Evolutionary conservation across 2,329 filamentous ascomycete species (phyloP), one percentile per base, ranked within the genome.

Genomic region (Aspergillus hortae): DNA sequence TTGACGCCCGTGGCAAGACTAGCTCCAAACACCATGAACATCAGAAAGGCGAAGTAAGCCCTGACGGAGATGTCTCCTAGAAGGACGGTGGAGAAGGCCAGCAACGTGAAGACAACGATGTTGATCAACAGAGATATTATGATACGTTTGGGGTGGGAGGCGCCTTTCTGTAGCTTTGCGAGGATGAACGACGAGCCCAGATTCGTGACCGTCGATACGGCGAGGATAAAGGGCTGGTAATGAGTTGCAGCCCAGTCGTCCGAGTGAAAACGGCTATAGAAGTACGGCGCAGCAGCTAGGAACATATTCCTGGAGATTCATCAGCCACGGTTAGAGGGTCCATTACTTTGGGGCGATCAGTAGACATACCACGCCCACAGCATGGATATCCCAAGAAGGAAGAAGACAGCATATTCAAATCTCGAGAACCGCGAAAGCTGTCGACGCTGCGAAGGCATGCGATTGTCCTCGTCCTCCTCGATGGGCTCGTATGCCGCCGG

Each of bases 281-380:
- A 96, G 77, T 97, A 97, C 4, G 92, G 90, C 1, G 90, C 90
- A 7, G 92, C 91, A 43, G 94, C 92, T 61, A 97, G 83, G 71
- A 97, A 96, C 92, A 96, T 96, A 77, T 97, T 97, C 90, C 90
- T 92, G 60, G 14, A 49, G 41, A n/a, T 17, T 19, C 19, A 35
- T 15, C 14, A 38, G 50, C 30, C 43, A 36, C 17, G 21, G 32
- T 47, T 45, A 57, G 41, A 44, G 27, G 38, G 46, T 53, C 40
- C 44, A 17, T 12, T 4, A 21, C 21, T 44, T 12, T 33, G 12
- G 44, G 42, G 12, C 25, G 15, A 6, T 27, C 7, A 21, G 7
- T 5, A 35, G 12, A 63, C 82, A 61, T 82, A 95, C 92, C 92
- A 97, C 50, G 92, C 91, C 92, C 92, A 97, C 42, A 97, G 80